These are phyloP conservation scores for Croton setiger DNA, from an alignment of 441 rosid species.

Conservation along the genomic window DNA sequence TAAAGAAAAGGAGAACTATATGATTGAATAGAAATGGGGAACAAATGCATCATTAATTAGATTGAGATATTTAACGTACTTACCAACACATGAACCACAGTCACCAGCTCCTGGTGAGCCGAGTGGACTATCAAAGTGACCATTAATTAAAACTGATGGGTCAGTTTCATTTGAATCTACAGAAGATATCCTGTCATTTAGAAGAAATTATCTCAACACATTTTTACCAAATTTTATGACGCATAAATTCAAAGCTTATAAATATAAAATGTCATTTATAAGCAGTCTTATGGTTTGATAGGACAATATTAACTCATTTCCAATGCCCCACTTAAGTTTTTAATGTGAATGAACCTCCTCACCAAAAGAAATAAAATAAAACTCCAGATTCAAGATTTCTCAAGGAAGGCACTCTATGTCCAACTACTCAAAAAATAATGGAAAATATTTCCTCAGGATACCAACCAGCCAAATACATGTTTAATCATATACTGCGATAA, in stretches of 20 bases:
- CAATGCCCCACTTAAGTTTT: background rate
- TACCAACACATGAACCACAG: constrained; percentile 98
- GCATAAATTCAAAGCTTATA: constrained; percentile 6
- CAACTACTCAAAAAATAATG: background rate
- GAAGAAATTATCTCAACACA: constrained; percentile 13
- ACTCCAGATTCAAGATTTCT: background rate
- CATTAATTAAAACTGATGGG: constrained; percentile 86
- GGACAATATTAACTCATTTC: constrained; percentile 1
- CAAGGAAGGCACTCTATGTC: background rate
- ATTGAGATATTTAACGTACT: constrained; percentile 28
- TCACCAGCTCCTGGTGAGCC: constrained; percentile 99
- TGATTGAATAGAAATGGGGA: constrained; percentile 8
- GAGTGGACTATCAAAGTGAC: constrained; percentile 90
- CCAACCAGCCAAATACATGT: background rate
- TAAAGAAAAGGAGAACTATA: constrained; percentile 2
- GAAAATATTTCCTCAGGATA: no score
- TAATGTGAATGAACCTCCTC: background rate
- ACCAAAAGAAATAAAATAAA: background rate
- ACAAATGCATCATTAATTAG: constrained; percentile 11
- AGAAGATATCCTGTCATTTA: constrained; percentile 71
- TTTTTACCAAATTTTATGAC: constrained; percentile 5
- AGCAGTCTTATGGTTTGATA: background rate
- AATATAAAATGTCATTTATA: background rate
- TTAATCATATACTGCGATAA: background rate
- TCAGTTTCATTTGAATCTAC: constrained; percentile 54